These are phyloP conservation scores for Solanum chmielewskii DNA, from an alignment of 257 asterid species.

Conservation along the genomic window DNA sequence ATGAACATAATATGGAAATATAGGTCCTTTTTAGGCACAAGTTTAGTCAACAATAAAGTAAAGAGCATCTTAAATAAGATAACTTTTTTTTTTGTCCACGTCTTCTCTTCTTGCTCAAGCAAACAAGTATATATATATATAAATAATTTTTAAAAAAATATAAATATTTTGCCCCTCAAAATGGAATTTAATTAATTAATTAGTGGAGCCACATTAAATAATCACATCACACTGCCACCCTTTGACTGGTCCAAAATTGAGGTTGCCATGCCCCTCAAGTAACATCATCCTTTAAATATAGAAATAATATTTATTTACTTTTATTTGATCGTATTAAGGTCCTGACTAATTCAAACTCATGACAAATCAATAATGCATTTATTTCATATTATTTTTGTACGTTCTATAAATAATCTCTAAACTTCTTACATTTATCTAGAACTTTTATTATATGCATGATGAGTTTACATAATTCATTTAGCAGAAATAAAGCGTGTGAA, in stretches of 20 bases:
- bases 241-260: background rate
- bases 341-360: background rate
- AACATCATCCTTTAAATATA: background rate
- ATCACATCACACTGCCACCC: background rate
- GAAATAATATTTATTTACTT: background rate
- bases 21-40: background rate
- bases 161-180: background rate
- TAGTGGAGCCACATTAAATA: background rate
- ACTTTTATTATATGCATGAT: background rate
- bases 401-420: background rate
- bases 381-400: background rate
- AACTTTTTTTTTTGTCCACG: background rate
- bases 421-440: background rate
- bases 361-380: background rate
- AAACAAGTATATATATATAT: background rate
- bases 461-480: background rate
- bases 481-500: background rate
- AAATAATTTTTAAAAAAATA: too few species aligned
- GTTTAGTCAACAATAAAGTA: background rate
- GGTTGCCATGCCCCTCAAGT: slow-evolving; percentile 7
- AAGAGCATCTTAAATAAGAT: background rate
- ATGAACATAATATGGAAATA: background rate
- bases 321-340: background rate
- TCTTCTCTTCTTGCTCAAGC: slow-evolving; percentile 7
- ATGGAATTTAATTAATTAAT: background rate